phyloP scores from a whole-genome alignment of 495 filamentous ascomycete species.

The Hyaloscypha variabilis region DNA sequence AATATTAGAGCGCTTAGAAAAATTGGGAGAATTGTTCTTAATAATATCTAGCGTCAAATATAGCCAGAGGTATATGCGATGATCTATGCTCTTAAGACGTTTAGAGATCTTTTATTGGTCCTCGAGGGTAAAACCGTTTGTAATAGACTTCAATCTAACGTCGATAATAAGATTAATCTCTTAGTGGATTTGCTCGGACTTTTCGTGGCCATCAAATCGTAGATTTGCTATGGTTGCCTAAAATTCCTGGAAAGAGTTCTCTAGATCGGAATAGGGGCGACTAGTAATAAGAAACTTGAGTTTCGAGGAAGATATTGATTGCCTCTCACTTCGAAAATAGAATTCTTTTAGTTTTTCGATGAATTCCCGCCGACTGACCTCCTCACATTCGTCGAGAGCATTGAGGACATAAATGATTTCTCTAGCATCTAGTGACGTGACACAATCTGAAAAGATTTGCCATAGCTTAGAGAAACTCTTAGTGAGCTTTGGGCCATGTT shows the following conservation, averaged over 20 bases:
- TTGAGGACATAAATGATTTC: slow-evolving; percentile 47
- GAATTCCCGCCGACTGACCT: slow-evolving; percentile 26
- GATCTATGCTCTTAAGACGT: slow-evolving; percentile 37
- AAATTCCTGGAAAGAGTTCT: slow-evolving; percentile 29
- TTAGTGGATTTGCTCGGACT: slow-evolving; percentile 34
- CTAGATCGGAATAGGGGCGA: slow-evolving; percentile 39
- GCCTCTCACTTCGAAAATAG: slow-evolving; percentile 14
- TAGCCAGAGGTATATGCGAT: slow-evolving; percentile 55
- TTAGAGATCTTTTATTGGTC: slow-evolving; percentile 28
- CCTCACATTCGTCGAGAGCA: slow-evolving; percentile 46
- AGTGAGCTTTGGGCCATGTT: slow-evolving; percentile 30
- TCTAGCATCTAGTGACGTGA: slow-evolving; percentile 36
- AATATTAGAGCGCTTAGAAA: slow-evolving; percentile 22
- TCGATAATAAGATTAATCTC: slow-evolving; percentile 47
- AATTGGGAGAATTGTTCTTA: slow-evolving; percentile 25
- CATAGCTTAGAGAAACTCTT: slow-evolving; percentile 44
- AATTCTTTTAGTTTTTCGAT: slow-evolving; percentile 33
- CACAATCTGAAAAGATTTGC: slow-evolving; percentile 38
- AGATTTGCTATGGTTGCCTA: slow-evolving; percentile 20
- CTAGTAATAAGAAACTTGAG: slow-evolving; percentile 43
- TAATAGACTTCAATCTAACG: slow-evolving; percentile 27
- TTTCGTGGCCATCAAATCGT: slow-evolving; percentile 37
- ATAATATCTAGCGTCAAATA: slow-evolving; percentile 41
- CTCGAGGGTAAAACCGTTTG: slow-evolving; percentile 13
- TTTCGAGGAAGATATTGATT: slow-evolving; percentile 10